phyloP scores from a whole-genome alignment of 1,139 yeast genomes.

The Yamadazyma blattariae region DNA sequence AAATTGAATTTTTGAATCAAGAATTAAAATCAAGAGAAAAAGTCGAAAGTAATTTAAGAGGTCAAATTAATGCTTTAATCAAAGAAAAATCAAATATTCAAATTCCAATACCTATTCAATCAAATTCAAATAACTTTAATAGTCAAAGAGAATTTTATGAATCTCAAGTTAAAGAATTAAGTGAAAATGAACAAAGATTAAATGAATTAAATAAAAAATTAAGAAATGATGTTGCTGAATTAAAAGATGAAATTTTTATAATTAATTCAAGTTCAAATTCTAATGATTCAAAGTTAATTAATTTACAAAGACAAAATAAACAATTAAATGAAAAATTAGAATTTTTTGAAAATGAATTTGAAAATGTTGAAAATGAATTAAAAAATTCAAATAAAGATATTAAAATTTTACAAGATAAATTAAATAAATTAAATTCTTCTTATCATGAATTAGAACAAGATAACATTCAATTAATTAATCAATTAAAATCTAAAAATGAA shows the following conservation, averaged over 20 bases:
- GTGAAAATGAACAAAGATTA: conserved; percentile 16
- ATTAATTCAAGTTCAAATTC: conserved; percentile 14
- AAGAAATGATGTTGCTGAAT: conserved; percentile 17
- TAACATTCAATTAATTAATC: conserved; percentile 10
- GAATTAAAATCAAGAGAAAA: conserved; percentile 22
- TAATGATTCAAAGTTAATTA: conserved; percentile 8
- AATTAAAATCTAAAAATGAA: conserved; percentile 9
- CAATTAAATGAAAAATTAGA: conserved; percentile 24
- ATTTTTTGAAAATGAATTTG: conserved; percentile 28
- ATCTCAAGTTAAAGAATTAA: conserved; percentile 19
- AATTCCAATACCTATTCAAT: conserved; percentile 2
- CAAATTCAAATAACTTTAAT: conserved; percentile 8
- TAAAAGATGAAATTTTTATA: conserved; percentile 20
- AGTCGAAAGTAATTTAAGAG: conserved; percentile 20
- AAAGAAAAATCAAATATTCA: conserved; percentile 11
- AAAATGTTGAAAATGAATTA: conserved; percentile 18
- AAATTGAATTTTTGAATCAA: conserved; percentile 14
- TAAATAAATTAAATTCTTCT: conserved; percentile 10
- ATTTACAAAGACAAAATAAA: conserved; percentile 15
- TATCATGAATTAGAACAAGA: conserved; percentile 19
- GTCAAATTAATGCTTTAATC: conserved; percentile 22
- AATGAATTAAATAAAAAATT: conserved; percentile 17
- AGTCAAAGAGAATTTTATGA: conserved; percentile 9
- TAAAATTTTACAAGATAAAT: conserved; percentile 10
- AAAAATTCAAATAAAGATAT: conserved; percentile 16